Base-by-base conservation (phyloP, 2,329 filamentous ascomycete genomes). In the Thielaviopsis musarum region DNA sequence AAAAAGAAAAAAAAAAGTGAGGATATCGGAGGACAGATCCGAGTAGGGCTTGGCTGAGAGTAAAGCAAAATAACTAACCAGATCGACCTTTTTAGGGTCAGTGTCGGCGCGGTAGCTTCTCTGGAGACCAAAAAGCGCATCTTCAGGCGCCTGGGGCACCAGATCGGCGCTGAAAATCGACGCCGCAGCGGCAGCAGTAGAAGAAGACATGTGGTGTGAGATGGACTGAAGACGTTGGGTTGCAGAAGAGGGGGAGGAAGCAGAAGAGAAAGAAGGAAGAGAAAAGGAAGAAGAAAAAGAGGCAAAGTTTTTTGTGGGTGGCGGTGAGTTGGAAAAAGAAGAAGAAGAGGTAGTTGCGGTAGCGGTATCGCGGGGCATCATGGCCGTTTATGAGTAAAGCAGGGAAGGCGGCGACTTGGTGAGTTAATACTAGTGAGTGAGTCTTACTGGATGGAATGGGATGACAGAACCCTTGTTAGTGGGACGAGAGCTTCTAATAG, bases 41-140 rank as follows among this genome's bases (percentile, higher is more conserved):
- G 38, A 45, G 10, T 12, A 34, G 10, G 30, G 10, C 30, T 34
- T 12, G 2, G 38, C 15, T n/a, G 54, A 45, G 22, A 28, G 21
- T 41, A 17, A 60, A 41, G 56, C 38, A 52, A 48, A 54, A 51
- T 24, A 12, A 52, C 77, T 81, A 70, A 93, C 91, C 73, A 98
- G 74, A 74, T 98, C 93, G 65, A 98, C 87, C 76, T 98, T 98
- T 72, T 88, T 82, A 61, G 78, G 72, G 71, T 76, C 78, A 62
- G 80, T 74, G 69, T 98, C 93, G 63, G 86, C 87, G 68, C 83
- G 83, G 77, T 85, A 98, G 63, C 88, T 90, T 64, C 86, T 82
- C 81, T 91, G 90, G 67, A 98, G 76, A 61, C 91, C 91, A 70
- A 98, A 98, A 69, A 98, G 82, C 64, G 91, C 84, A 74, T 98